Conservation (phyloP, 2,329 filamentous ascomycete species). For the Phyllosticta citrichinensis region DNA sequence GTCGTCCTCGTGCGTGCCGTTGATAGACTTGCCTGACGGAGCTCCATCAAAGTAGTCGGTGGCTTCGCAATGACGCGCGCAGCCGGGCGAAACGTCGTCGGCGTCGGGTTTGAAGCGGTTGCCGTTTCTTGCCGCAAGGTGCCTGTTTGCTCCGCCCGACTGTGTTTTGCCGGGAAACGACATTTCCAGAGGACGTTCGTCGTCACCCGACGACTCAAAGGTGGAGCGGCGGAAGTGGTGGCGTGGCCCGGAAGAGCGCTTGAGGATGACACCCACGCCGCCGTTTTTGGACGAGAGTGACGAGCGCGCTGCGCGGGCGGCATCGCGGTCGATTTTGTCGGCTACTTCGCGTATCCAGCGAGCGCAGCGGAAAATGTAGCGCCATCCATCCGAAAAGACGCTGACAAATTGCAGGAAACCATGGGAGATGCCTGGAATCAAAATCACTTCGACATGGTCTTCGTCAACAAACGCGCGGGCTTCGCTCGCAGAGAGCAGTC, state of each 20-base stretch:
- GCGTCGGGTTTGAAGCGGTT: background rate
- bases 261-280: background rate
- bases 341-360: constrained; percentile 78
- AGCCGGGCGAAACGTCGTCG: background rate
- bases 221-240: constrained; percentile 41
- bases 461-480: constrained; percentile 54
- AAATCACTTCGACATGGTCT: constrained; percentile 67
- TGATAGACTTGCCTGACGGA: background rate
- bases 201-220: constrained; percentile 59
- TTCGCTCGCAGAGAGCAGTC: constrained; percentile 41
- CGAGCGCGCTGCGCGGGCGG: constrained; percentile 2
- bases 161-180: constrained; percentile 27
- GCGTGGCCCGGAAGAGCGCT: constrained; percentile 13
- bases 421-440: constrained; percentile 84
- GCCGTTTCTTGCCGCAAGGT: background rate
- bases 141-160: constrained; percentile 10
- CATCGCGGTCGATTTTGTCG: constrained; percentile 34
- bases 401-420: constrained; percentile 88
- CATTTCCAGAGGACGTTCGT: constrained; percentile 77
- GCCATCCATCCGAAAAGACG: constrained; percentile 84
- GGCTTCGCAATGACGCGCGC: background rate
- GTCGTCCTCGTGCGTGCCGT: background rate
- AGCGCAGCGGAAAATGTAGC: constrained; percentile 68
- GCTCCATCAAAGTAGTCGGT: constrained; percentile 9
- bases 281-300: background rate